A percentile compares a stretch with the other conserved stretches of the same genome.
Conservation (phyloP, 1,284 basidiomycete genomes). For the Trichosporon sp. region DNA sequence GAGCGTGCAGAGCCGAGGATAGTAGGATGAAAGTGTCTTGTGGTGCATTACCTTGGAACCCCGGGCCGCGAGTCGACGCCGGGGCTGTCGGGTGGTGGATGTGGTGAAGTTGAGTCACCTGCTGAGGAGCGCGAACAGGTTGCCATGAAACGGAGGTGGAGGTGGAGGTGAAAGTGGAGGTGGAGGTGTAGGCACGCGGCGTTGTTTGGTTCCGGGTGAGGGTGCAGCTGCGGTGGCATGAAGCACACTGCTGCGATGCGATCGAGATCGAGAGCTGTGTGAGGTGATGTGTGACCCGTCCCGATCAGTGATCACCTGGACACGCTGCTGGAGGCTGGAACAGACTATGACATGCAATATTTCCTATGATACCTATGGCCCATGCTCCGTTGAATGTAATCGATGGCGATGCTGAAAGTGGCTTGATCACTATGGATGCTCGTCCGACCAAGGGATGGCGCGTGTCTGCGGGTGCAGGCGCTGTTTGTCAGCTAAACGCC, state of each 20-base stretch:
- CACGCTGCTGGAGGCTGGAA: not conserved
- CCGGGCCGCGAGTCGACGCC: not conserved
- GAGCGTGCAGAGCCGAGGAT: constrained; percentile 27
- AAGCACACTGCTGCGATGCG: not conserved
- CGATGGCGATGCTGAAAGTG: not conserved
- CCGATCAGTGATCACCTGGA: not conserved
- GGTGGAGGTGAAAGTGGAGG: not conserved
- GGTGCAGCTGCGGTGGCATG: not conserved
- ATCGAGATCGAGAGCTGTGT: not conserved
- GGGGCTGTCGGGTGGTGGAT: not conserved
- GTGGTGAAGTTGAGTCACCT: not conserved
- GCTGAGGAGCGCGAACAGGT: not conserved
- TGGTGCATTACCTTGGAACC: constrained; percentile 22
- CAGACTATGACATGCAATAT: not conserved
- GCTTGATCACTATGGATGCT: constrained; percentile 9
- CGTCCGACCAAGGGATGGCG: constrained; percentile 17
- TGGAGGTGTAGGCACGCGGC: not conserved
- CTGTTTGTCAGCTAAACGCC: constrained; percentile 8
- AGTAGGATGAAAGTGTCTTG: constrained; percentile 44
- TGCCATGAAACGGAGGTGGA: too few species aligned
- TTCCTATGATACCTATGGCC: not conserved
- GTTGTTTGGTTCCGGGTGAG: not conserved
- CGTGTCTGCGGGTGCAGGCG: constrained; percentile 12
- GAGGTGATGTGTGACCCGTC: not conserved
- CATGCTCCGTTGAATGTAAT: not conserved